Conservation (phyloP, 2,329 filamentous ascomycete species). For the Aspergillus alliaceus region DNA sequence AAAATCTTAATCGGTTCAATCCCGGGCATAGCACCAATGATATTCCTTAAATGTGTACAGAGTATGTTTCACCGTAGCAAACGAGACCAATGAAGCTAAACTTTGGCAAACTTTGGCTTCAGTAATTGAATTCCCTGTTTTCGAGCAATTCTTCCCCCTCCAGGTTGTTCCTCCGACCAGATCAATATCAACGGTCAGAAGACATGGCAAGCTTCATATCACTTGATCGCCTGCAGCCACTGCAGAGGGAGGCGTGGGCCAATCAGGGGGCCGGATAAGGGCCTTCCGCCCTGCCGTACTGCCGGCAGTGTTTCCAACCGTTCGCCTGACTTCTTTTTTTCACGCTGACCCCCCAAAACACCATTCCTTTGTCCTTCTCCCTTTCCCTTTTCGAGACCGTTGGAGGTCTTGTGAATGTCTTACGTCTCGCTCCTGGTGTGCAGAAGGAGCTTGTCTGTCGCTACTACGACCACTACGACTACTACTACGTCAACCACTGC, state of each 20-base stretch:
- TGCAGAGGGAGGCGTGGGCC: slow-evolving; percentile 12
- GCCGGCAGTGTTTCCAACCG: neutral
- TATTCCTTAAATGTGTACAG: neutral
- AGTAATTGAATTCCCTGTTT: neutral
- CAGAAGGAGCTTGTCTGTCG: slow-evolving; percentile 31
- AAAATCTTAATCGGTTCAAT: neutral
- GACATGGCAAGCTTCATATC: neutral
- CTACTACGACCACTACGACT: slow-evolving; percentile 20
- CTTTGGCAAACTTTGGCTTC: neutral
- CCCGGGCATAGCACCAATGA: neutral
- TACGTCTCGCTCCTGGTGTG: slow-evolving; percentile 26
- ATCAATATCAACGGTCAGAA: neutral
- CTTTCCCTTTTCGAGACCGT: slow-evolving; percentile 14
- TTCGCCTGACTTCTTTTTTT: slow-evolving; percentile 13
- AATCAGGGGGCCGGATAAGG: slow-evolving; percentile 16
- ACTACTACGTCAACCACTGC: no score
- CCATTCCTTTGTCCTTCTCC: slow-evolving; percentile 14
- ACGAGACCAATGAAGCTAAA: no score
- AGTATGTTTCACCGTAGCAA: no score
- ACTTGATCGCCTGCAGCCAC: neutral
- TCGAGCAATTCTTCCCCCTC: no score
- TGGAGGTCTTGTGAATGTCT: slow-evolving; percentile 36
- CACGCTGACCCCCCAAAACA: slow-evolving; percentile 2
- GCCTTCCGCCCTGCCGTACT: neutral
- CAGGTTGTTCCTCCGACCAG: neutral